Base-by-base conservation (phyloP, 371 early-diverging fungal genomes). In the Mortierella sp. region DNA sequence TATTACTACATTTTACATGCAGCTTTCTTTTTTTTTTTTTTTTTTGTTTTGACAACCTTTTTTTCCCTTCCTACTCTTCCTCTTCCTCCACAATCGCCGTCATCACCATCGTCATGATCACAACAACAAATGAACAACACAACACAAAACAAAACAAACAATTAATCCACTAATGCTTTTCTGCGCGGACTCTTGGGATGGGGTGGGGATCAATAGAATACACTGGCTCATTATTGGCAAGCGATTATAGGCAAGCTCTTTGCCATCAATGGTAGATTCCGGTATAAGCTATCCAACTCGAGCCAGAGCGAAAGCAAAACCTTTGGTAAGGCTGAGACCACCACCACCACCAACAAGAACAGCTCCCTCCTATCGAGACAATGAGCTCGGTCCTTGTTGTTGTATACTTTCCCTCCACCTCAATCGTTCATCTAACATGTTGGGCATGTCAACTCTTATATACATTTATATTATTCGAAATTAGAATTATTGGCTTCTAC, bases 401-500 rank as follows among this genome's bases (percentile, higher is more conserved):
- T 28, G 19, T 43, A 29, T 52, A 1, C 30, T 51, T 62, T 51
- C 46, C 46, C 46, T n/a, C n/a, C n/a, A n/a, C n/a, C n/a, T n/a
- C n/a, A n/a, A n/a, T n/a, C n/a, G n/a, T n/a, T n/a, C n/a, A n/a
- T n/a, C n/a, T n/a, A n/a, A n/a, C n/a, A n/a, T n/a, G n/a, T n/a
- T n/a, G n/a, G n/a, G n/a, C n/a, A n/a, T n/a, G n/a, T n/a, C n/a
- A n/a, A n/a, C n/a, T n/a, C n/a, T n/a, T n/a, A n/a, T n/a, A n/a
- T n/a, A n/a, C n/a, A n/a, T n/a, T n/a, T n/a, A n/a, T n/a, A n/a
- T n/a, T n/a, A n/a, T 21, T 62, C 5, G 0, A 23, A 26, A 16
- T 51, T 66, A 76, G 77, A 76, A 14, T 21, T 76, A 15, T 18
- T 64, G 26, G 56, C 77, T 6, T 29, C 68, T 1, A 57, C 77